Evolutionary conservation across 2,329 filamentous ascomycete genomes (phyloP).

Genomic region (Fusarium pilosicola): DNA sequence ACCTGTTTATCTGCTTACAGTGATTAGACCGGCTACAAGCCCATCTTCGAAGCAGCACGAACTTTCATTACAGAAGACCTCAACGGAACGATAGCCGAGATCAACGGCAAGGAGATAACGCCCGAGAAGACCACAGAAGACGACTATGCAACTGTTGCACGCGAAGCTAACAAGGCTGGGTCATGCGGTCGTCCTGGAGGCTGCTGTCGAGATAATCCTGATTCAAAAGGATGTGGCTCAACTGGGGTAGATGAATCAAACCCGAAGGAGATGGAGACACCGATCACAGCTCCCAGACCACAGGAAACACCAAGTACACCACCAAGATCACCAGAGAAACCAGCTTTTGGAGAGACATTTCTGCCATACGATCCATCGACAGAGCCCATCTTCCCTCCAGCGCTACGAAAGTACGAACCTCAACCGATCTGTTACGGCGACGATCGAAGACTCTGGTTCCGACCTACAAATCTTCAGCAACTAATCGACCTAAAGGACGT

Average conservation of each 20-base stretch:
- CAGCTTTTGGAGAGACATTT: not conserved
- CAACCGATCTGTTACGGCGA: not conserved
- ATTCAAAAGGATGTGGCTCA: not conserved
- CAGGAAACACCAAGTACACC: not conserved
- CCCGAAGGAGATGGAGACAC: not conserved
- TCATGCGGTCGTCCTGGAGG: not conserved
- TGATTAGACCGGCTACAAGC: not conserved
- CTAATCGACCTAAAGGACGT: not conserved
- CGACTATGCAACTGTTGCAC: not conserved
- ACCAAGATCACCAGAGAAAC: not conserved
- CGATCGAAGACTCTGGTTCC: not conserved
- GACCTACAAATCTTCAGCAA: not conserved
- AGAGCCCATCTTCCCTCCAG: not conserved
- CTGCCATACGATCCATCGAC: not conserved
- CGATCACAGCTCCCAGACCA: not conserved
- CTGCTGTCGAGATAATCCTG: not conserved
- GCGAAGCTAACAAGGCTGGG: not conserved
- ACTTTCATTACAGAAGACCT: constrained; percentile 1
- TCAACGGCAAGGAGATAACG: not conserved
- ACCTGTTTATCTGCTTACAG: rapidly evolving
- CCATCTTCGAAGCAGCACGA: constrained; percentile 2
- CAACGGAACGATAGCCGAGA: not conserved
- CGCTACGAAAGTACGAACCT: not conserved
- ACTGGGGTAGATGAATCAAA: not conserved
- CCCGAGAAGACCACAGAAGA: not conserved